Percentiles rank a stretch among this genome's conserved stretches.
Evolutionary conservation across 176 grass and related monocot genomes (phyloP).

Genomic region (Cenchrus americanus): DNA sequence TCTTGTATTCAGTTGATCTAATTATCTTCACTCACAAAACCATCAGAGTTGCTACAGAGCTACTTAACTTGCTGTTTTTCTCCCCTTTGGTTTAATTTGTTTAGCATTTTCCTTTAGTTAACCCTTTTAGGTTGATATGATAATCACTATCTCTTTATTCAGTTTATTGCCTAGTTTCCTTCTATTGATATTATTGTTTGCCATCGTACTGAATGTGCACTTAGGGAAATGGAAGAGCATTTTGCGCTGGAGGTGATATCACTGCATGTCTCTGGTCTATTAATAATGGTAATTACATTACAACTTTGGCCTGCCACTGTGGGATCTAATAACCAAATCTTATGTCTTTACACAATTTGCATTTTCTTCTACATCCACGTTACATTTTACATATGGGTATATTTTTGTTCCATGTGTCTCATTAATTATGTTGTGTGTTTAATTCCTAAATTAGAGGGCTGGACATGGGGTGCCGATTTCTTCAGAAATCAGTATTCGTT

Average conservation of each 20-base stretch:
- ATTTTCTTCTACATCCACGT: background rate
- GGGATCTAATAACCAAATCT: background rate
- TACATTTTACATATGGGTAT: background rate
- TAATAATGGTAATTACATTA: slow-evolving; percentile 48
- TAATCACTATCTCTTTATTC: background rate
- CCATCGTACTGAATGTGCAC: slow-evolving; percentile 10
- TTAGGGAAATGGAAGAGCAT: slow-evolving; percentile 94
- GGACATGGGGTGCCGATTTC: slow-evolving; percentile 75
- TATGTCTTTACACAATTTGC: slow-evolving; percentile 25
- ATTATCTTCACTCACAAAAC: background rate
- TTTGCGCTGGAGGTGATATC: slow-evolving; percentile 94
- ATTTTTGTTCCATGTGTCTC: background rate
- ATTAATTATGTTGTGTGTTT: slow-evolving; percentile 25
- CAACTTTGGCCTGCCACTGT: background rate
- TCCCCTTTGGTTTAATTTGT: background rate
- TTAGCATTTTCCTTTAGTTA: background rate
- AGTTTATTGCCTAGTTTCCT: background rate
- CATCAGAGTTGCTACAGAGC: background rate
- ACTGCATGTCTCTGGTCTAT: slow-evolving; percentile 44
- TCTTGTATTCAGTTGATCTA: slow-evolving; percentile 8
- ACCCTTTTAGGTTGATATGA: background rate
- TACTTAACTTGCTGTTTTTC: background rate
- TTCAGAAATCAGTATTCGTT: slow-evolving; percentile 69
- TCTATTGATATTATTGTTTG: background rate
- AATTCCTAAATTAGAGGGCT: slow-evolving; percentile 60